Conservation (phyloP, 805 yeast genomes). For the Brettanomyces nanus region DNA sequence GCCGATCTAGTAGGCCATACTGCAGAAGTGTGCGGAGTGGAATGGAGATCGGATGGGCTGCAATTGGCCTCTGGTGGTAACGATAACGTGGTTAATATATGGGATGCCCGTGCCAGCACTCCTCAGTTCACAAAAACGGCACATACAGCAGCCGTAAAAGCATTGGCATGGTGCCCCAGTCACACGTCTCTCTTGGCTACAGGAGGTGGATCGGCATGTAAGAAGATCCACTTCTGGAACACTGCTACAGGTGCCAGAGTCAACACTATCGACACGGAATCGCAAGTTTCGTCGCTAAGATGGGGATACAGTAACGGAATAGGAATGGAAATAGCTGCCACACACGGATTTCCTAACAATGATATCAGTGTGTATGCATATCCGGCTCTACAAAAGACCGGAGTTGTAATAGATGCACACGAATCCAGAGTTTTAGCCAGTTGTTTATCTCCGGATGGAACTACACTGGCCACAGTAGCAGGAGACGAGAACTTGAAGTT, state of each 20-base stretch:
- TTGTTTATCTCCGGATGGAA: slow-evolving; percentile 81
- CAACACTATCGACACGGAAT: slow-evolving; percentile 82
- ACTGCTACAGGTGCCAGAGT: slow-evolving; percentile 82
- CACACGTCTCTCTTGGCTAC: slow-evolving; percentile 79
- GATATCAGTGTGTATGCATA: slow-evolving; percentile 76
- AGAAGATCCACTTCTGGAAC: slow-evolving; percentile 90
- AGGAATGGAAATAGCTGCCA: slow-evolving; percentile 80
- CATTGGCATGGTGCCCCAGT: slow-evolving; percentile 91
- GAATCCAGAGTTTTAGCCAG: slow-evolving; percentile 81
- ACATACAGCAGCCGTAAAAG: slow-evolving; percentile 94
- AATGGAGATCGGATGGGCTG: slow-evolving; percentile 75
- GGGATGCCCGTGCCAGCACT: slow-evolving; percentile 71
- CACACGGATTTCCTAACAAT: slow-evolving; percentile 91
- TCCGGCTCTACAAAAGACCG: slow-evolving; percentile 79
- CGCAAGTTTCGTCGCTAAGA: slow-evolving; percentile 86
- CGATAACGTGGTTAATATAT: slow-evolving; percentile 84
- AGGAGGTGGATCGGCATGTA: slow-evolving; percentile 93
- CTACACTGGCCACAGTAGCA: slow-evolving; percentile 88
- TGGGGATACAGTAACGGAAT: slow-evolving; percentile 79
- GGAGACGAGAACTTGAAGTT: slow-evolving; percentile 95
- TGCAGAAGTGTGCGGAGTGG: slow-evolving; percentile 90
- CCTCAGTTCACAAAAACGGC: slow-evolving; percentile 72
- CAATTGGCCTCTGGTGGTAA: slow-evolving; percentile 91
- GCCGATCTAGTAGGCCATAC: slow-evolving; percentile 54
- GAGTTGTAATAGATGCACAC: slow-evolving; percentile 80